Evolutionary conservation across 352 stramenopile species (phyloP), one percentile per base, ranked within the genome.

Genomic region (Phytophthora colocasiae): DNA sequence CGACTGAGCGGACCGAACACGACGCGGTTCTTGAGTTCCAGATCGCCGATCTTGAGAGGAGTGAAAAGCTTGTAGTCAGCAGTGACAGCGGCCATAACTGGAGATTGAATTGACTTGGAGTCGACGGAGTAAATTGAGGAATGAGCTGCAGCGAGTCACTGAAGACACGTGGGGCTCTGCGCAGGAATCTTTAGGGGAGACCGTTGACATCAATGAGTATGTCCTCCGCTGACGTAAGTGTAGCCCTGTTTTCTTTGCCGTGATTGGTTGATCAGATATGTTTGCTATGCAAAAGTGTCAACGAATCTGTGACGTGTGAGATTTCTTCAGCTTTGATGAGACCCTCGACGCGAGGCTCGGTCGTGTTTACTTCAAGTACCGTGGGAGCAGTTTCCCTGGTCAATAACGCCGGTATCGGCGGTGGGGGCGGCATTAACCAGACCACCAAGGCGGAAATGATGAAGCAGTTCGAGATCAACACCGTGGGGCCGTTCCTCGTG

Each of bases 381-480:
- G 22, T 22, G 2, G 22, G 22, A 22, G 22, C 22, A 22, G 22
- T 22, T 22, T 22, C 22, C 22, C 22, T 22, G 2, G 22, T 22
- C 22, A 34, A 34, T 65, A 89, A 89, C 51, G 82, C 80, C 11
- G 78, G 76, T 19, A 74, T 83, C n/a, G 63, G 81, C 19, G 60
- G 61, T 24, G 52, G 50, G 39, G 64, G 71, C 40, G 71, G 56
- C 19, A 62, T 87, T 6, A 64, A 66, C 29, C 67, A 69, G 22
- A 69, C 65, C 15, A 76, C 71, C 38, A 83, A 82, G 58, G 55
- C 70, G 6, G 61, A 84, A 19, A 46, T 87, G 41, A 63, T 87
- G 64, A 53, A 71, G 24, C 75, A 88, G 58, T 85, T 91, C 38
- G 70, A 89, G 47, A 55, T 87, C 48, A 91, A 90, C 64, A 15